phyloP scores from a whole-genome alignment of 2,329 filamentous ascomycete species.

The Xylogone sp. region DNA sequence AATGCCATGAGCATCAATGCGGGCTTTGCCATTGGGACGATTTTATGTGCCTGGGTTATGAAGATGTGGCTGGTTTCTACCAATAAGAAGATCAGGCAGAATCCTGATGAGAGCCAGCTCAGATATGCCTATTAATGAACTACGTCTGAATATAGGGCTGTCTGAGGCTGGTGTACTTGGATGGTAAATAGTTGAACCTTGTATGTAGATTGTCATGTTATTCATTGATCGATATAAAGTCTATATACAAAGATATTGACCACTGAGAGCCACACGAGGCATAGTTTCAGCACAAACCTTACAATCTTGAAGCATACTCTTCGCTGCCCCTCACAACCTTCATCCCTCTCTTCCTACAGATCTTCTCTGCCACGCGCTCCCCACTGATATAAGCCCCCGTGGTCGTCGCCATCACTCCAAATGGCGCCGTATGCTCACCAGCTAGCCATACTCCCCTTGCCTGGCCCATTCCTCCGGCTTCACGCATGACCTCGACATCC shows the following conservation, averaged over 20 bases:
- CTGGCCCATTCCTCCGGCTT: slow-evolving; percentile 35
- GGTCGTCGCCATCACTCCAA: slow-evolving; percentile 79
- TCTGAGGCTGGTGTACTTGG: neutral
- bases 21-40: slow-evolving; percentile 30
- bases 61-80: slow-evolving; percentile 27
- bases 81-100: slow-evolving; percentile 25
- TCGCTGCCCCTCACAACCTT: too few relatives aligned
- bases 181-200: too few relatives aligned
- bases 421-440: slow-evolving; percentile 75
- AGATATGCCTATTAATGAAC: slow-evolving; percentile 13
- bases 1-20: slow-evolving; percentile 28
- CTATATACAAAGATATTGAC: too few relatives aligned
- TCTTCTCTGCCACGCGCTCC: slow-evolving; percentile 66
- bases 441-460: slow-evolving; percentile 60
- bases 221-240: too few relatives aligned
- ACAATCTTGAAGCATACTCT: too few relatives aligned
- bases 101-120: slow-evolving; percentile 6
- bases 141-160: neutral
- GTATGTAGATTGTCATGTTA: too few relatives aligned
- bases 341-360: slow-evolving; percentile 28
- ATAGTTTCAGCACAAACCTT: too few relatives aligned
- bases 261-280: too few relatives aligned
- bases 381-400: slow-evolving; percentile 90
- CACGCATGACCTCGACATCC: slow-evolving; percentile 49
- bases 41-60: slow-evolving; percentile 30